These are phyloP conservation scores for Akanthomyces dipterigenus DNA, from an alignment of 2,329 filamentous ascomycete species.

Conservation along the genomic window DNA sequence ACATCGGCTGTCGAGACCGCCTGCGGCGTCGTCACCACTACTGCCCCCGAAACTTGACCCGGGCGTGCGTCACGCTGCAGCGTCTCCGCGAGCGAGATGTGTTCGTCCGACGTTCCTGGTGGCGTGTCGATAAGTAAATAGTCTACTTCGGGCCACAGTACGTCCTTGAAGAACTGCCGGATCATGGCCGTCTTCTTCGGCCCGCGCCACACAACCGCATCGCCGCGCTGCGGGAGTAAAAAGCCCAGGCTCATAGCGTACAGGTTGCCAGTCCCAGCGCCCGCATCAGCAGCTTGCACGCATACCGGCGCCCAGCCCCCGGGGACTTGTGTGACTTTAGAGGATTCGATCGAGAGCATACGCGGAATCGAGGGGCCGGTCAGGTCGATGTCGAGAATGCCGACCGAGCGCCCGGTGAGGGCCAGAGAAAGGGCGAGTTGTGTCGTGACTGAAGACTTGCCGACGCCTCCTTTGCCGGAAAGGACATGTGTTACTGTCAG, in stretches of 20 bases:
- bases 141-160: constrained; percentile 81
- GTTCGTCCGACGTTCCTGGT: constrained; percentile 92
- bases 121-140: constrained; percentile 94
- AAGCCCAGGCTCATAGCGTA: constrained; percentile 93
- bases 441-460: constrained; percentile 95
- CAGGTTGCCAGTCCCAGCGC: constrained; percentile 53
- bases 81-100: constrained; percentile 89
- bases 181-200: constrained; percentile 99
- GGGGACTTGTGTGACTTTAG: constrained; percentile 85
- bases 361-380: constrained; percentile 95
- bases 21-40: constrained; percentile 94
- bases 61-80: constrained; percentile 57
- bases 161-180: constrained; percentile 87
- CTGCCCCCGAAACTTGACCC: constrained; percentile 73
- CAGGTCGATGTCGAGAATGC: constrained; percentile 91
- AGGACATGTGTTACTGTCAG: constrained; percentile 48
- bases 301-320: constrained; percentile 88
- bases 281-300: constrained; percentile 59
- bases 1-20: constrained; percentile 91
- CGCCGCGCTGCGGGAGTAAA: constrained; percentile 71
- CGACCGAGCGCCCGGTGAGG: constrained; percentile 78
- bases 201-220: constrained; percentile 94
- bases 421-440: constrained; percentile 88
- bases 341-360: constrained; percentile 82
- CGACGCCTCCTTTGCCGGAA: constrained; percentile 95